Evolutionary conservation across 2,329 filamentous ascomycete genomes (phyloP).

Genomic region (Sporothrix dimorphospora): DNA sequence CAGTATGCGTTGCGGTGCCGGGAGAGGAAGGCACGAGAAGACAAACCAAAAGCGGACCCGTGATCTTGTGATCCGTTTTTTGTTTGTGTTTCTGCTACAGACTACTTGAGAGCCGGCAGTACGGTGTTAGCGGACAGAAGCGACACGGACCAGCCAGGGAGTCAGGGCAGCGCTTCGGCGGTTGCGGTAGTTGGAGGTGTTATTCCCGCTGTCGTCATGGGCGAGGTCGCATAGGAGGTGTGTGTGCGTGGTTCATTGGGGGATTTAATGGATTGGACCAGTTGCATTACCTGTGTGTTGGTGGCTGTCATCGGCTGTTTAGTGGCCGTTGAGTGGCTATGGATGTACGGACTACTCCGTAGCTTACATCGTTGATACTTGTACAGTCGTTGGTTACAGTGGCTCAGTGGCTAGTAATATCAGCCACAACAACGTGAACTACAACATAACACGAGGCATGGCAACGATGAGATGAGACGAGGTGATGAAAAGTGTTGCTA

Average conservation of each 20-base stretch:
- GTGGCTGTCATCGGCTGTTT: neutral
- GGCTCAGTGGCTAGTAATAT: neutral
- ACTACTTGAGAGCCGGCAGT: neutral
- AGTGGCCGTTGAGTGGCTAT: neutral
- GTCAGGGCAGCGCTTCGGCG: neutral
- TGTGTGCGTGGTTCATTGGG: neutral
- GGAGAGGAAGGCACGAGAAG: constrained; percentile 16
- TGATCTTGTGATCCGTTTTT: constrained; percentile 16
- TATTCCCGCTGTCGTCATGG: constrained; percentile 2
- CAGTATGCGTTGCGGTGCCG: constrained; percentile 11
- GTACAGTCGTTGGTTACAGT: neutral
- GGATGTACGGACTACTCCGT: no score
- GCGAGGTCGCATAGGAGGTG: neutral
- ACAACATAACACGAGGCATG: neutral
- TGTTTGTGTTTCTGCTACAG: neutral
- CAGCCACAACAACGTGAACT: neutral
- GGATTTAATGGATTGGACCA: neutral
- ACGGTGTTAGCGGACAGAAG: neutral
- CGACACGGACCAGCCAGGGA: neutral
- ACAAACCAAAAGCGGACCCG: constrained; percentile 11
- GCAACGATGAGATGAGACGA: neutral
- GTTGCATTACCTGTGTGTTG: neutral
- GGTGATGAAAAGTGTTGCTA: neutral
- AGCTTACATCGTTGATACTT: no score
- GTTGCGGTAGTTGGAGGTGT: neutral